phyloP scores from a whole-genome alignment of 129 eudicot species.

The Heracleum sosnowskyi region DNA sequence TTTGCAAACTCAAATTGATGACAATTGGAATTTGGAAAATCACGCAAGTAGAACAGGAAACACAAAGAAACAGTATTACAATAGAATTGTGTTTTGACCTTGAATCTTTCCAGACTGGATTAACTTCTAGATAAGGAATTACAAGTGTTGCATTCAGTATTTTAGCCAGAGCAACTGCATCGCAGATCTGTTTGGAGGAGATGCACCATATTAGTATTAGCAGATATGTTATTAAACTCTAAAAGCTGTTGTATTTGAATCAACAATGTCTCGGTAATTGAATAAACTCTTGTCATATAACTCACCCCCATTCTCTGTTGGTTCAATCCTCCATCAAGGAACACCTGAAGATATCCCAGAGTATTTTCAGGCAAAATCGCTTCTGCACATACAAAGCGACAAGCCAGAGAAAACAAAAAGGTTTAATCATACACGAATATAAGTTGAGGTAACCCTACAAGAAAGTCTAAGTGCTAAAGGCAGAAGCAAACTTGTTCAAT shows the following conservation, averaged over 20 bases:
- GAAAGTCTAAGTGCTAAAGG: not conserved
- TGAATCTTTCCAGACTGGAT: constrained; percentile 59
- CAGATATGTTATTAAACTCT: not conserved
- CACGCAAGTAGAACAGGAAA: not conserved
- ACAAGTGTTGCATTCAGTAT: constrained; percentile 57
- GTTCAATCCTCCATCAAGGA: constrained; percentile 97
- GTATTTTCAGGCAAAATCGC: constrained; percentile 56
- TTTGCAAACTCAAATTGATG: constrained; percentile 1
- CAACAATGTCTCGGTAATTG: not conserved
- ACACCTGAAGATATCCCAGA: constrained; percentile 83
- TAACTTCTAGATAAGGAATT: constrained; percentile 48
- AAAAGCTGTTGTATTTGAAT: not conserved
- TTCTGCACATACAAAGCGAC: constrained; percentile 1
- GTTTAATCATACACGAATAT: constrained; percentile 1
- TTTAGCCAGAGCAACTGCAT: constrained; percentile 66
- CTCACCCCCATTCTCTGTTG: constrained; percentile 99
- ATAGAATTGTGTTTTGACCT: constrained; percentile 34
- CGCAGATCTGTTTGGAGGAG: constrained; percentile 40
- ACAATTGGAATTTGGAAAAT: not conserved
- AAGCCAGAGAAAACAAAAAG: not conserved
- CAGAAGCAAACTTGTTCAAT: not conserved
- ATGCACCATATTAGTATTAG: constrained; percentile 1
- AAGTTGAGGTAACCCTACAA: not conserved
- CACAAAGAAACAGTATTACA: not conserved
- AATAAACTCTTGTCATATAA: not conserved